Percentiles rank a stretch among this genome's conserved stretches.
These are phyloP conservation scores for Lipomyces oligophaga DNA, from an alignment of 805 yeast genomes.

Conservation along the genomic window DNA sequence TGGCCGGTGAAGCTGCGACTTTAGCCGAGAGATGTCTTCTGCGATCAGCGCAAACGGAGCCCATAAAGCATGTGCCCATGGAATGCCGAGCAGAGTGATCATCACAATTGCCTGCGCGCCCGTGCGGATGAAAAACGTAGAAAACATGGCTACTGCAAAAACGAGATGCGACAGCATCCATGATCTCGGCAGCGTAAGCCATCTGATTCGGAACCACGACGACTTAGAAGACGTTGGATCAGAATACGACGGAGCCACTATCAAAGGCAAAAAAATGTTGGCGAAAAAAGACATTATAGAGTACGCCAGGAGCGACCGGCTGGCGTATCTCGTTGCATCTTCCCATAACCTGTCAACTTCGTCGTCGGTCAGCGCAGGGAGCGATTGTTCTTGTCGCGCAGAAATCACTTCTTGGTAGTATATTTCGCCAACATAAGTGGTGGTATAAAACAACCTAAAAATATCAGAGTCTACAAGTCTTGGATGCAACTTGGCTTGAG, in stretches of 20 bases:
- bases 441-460: conserved; percentile 62
- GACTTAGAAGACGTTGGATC: conserved; percentile 12
- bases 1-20: conserved; percentile 40
- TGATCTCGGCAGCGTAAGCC: conserved; percentile 32
- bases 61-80: conserved; percentile 68
- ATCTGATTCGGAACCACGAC: conserved; percentile 14
- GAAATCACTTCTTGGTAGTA: conserved; percentile 43
- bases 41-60: conserved; percentile 62
- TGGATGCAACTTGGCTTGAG: background rate
- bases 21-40: conserved; percentile 53
- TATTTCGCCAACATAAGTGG: conserved; percentile 61
- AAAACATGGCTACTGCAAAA: conserved; percentile 48
- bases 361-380: conserved; percentile 40
- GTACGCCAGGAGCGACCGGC: conserved; percentile 49
- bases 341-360: conserved; percentile 43
- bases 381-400: conserved; percentile 38
- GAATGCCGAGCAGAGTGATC: conserved; percentile 53
- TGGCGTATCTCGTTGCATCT: conserved; percentile 50
- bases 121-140: conserved; percentile 46
- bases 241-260: conserved; percentile 39
- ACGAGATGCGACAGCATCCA: conserved; percentile 53
- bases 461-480: background rate
- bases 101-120: conserved; percentile 46
- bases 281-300: conserved; percentile 47
- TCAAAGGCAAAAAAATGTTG: conserved; percentile 46